These are phyloP conservation scores for Scenedesmus sp. DNA, from an alignment of 163 green algal genomes.

Conservation along the genomic window DNA sequence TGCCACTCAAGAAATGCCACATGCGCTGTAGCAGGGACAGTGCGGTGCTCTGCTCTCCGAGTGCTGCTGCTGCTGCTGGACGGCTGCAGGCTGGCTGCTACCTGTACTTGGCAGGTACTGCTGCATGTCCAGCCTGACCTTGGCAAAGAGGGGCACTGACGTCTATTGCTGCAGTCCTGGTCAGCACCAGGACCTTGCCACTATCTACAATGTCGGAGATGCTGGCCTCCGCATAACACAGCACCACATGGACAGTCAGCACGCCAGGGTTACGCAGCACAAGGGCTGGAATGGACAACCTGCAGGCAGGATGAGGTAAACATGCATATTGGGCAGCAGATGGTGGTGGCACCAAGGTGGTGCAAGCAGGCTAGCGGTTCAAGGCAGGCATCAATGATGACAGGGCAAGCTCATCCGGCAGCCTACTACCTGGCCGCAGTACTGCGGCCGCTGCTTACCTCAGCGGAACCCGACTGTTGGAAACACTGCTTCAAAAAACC, in stretches of 20 bases:
- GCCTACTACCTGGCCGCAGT: not conserved
- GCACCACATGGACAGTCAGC: not conserved
- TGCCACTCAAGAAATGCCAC: not conserved
- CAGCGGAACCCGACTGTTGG: not conserved
- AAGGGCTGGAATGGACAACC: not conserved
- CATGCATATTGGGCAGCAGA: not conserved
- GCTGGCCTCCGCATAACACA: not conserved
- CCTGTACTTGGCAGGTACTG: not conserved
- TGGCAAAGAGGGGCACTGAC: not conserved
- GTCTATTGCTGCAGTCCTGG: not conserved
- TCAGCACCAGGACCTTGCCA: conserved; percentile 27
- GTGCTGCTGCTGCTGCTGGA: not conserved
- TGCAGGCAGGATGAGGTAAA: not conserved
- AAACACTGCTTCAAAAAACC: not conserved
- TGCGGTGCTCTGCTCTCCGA: not conserved
- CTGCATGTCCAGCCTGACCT: conserved; percentile 5
- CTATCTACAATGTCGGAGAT: conserved; percentile 24
- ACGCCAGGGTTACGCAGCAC: not conserved
- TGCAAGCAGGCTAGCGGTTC: not conserved
- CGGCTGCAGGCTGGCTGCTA: not conserved
- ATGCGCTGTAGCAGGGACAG: not conserved
- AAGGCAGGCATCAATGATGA: not conserved
- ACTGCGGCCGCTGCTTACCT: not conserved
- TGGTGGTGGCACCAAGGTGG: too few species aligned
- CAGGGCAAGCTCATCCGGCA: not conserved